phyloP scores from a whole-genome alignment of 768 basidiomycete species.

The Rhodotorula paludigena region DNA sequence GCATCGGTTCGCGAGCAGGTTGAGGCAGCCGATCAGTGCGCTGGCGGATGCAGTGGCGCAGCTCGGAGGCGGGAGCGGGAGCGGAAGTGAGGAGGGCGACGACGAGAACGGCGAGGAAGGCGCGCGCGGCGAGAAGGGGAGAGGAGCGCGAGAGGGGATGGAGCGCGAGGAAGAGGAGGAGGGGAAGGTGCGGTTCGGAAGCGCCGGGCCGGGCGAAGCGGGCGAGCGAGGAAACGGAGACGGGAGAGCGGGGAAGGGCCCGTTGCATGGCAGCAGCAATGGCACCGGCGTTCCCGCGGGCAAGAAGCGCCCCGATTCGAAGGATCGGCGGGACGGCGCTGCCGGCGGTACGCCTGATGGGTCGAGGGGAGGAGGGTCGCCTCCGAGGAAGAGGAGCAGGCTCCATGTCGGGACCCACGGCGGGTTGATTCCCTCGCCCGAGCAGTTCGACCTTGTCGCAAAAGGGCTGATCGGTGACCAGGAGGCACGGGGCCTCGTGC shows the following conservation, averaged over 20 bases:
- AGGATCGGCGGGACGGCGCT: neutral
- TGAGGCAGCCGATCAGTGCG: neutral
- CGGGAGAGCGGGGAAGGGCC: too few relatives aligned
- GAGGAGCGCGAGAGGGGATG: too few relatives aligned
- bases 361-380: neutral
- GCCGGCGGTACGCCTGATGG: neutral
- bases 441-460: conserved; percentile 18
- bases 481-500: conserved; percentile 5
- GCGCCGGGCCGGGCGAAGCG: too few relatives aligned
- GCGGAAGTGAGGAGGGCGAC: neutral
- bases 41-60: conserved; percentile 7
- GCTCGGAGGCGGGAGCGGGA: neutral
- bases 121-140: too few relatives aligned
- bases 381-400: neutral
- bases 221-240: too few relatives aligned
- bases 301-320: too few relatives aligned
- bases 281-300: too few relatives aligned
- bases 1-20: conserved; percentile 4
- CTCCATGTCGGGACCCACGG: too few relatives aligned
- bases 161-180: too few relatives aligned
- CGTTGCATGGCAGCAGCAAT: too few relatives aligned
- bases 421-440: neutral
- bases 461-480: conserved; percentile 13
- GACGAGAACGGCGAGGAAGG: neutral
- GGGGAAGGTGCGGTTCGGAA: neutral